Conservation (phyloP, 768 basidiomycete species). For the Termitomyces sp. region DNA sequence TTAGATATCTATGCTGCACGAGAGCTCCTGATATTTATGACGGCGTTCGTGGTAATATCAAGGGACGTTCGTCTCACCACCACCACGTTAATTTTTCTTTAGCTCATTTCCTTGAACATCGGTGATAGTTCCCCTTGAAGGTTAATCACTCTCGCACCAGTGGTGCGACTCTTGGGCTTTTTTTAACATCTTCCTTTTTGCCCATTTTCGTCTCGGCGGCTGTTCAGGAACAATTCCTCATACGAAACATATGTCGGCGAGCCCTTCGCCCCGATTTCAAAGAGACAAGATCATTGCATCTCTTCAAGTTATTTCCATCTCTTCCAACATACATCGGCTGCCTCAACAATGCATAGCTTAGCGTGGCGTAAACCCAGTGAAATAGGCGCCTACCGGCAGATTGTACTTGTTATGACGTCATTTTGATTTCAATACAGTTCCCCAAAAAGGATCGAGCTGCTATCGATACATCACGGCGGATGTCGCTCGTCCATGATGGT, state of each 20-base stretch:
- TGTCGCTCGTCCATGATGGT: neutral
- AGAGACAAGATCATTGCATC: neutral
- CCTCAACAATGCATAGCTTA: neutral
- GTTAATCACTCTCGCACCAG: neutral
- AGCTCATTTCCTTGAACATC: conserved; percentile 1
- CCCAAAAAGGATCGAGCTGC: conserved; percentile 1
- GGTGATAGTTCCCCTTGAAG: neutral
- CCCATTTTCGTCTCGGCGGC: conserved; percentile 4
- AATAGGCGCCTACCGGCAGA: neutral
- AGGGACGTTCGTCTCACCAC: neutral
- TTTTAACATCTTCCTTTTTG: neutral
- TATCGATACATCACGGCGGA: neutral
- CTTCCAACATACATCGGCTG: neutral
- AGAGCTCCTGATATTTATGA: neutral
- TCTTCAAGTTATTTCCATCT: neutral
- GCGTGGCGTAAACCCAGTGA: conserved; percentile 6
- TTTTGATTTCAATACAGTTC: neutral
- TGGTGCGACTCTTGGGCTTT: neutral
- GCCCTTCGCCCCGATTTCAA: neutral
- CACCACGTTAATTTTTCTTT: neutral
- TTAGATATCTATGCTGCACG: neutral
- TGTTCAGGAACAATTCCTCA: neutral
- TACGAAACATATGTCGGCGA: neutral
- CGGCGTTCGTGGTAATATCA: neutral
- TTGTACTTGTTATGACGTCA: conserved; percentile 5